A percentile compares a stretch with the other conserved stretches of the same genome.
phyloP scores from a whole-genome alignment of 1,284 basidiomycete species.

The Puccinia novopanici region DNA sequence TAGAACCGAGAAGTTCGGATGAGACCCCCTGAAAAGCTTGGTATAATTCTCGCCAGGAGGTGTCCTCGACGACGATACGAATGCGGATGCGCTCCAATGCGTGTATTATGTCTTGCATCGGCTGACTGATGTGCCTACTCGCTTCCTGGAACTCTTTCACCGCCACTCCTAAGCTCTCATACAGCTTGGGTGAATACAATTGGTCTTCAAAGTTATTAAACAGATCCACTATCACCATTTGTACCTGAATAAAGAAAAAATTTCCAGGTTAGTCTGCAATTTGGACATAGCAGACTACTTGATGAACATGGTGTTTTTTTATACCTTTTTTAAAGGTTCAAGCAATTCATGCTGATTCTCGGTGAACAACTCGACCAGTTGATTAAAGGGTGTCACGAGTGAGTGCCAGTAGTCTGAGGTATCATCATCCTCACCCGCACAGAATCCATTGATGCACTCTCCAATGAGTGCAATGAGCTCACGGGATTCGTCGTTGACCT shows the following conservation, averaged over 20 bases:
- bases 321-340: slow-evolving; percentile 19
- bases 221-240: slow-evolving; percentile 15
- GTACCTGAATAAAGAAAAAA: neutral
- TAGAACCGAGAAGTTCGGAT: neutral
- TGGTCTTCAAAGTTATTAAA: slow-evolving; percentile 32
- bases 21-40: slow-evolving; percentile 21
- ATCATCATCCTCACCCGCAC: neutral
- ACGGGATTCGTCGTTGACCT: slow-evolving; percentile 8
- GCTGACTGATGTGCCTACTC: neutral
- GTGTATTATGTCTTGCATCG: neutral
- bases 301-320: neutral
- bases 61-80: slow-evolving; percentile 16
- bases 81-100: slow-evolving; percentile 17
- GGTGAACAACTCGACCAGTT: slow-evolving; percentile 17
- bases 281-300: too few species aligned
- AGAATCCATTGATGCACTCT: slow-evolving; percentile 16
- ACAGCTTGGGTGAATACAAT: slow-evolving; percentile 25
- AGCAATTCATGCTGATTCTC: slow-evolving; percentile 23
- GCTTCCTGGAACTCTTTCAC: slow-evolving; percentile 19
- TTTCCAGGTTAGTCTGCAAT: neutral
- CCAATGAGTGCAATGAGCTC: slow-evolving; percentile 17
- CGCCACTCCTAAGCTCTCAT: neutral
- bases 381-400: neutral
- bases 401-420: slow-evolving; percentile 11
- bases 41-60: neutral